A percentile compares a stretch with the other conserved stretches of the same genome.
phyloP scores from a whole-genome alignment of 1,284 basidiomycete species.

The Mycosarcoma mackinlayi region DNA sequence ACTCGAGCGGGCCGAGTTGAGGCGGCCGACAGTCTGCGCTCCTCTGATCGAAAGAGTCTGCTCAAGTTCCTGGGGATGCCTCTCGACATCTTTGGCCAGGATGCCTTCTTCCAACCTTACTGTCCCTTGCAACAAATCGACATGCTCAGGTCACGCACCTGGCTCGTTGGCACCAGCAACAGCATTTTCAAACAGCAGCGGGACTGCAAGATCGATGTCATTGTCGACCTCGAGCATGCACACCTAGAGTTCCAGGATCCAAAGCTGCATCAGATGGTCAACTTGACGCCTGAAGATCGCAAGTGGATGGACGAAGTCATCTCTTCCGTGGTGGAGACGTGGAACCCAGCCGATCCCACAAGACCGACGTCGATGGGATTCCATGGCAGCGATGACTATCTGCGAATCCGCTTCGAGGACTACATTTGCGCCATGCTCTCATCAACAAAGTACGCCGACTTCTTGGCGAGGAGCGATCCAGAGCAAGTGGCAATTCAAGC shows the following conservation, averaged over 20 bases:
- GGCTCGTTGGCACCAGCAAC: constrained; percentile 90
- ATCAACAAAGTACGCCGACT: constrained; percentile 60
- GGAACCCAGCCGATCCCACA: constrained; percentile 63
- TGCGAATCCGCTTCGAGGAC: constrained; percentile 62
- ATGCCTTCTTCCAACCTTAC: constrained; percentile 97
- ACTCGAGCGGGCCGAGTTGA: constrained; percentile 19
- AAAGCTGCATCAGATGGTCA: constrained; percentile 79
- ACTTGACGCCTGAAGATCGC: constrained; percentile 88
- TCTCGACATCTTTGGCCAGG: constrained; percentile 75
- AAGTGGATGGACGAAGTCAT: constrained; percentile 87
- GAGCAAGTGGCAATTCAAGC: constrained; percentile 44
- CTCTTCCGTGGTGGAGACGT: constrained; percentile 58
- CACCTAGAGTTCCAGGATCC: constrained; percentile 73
- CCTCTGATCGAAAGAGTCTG: constrained; percentile 90
- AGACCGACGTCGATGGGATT: constrained; percentile 65
- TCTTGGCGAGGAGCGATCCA: constrained; percentile 48
- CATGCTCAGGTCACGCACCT: constrained; percentile 81
- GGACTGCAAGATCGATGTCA: constrained; percentile 81
- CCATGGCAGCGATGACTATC: constrained; percentile 65
- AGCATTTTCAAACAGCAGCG: constrained; percentile 93
- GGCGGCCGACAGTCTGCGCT: constrained; percentile 76
- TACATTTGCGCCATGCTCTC: constrained; percentile 65
- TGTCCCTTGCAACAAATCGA: constrained; percentile 95
- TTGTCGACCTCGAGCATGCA: constrained; percentile 76
- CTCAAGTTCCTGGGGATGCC: constrained; percentile 91